Evolutionary conservation across 2,329 filamentous ascomycete genomes (phyloP), one percentile per base, ranked within the genome.

Genomic region (Cyclaneusma minus): DNA sequence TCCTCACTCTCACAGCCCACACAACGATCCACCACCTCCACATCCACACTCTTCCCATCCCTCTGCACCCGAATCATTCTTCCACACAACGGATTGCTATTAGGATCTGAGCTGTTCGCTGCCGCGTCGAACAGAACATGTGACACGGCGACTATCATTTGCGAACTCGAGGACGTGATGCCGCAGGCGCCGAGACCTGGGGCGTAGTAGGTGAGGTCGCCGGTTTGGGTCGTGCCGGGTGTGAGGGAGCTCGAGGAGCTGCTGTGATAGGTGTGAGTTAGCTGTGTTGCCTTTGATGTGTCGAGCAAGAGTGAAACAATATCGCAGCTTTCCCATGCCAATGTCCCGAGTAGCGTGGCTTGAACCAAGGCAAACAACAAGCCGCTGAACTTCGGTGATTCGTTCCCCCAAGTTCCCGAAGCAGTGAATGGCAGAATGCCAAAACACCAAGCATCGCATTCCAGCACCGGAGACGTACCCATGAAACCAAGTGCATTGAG

Each of bases 141-240:
- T 2, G 73, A 75, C 1, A 87, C 60, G 1, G 80, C 67, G 18
- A 67, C 73, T 21, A 85, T 65, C 30, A 61, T 43, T 30, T 83
- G 73, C 6, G 46, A 49, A 6, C 58, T 54, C 2, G 44, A 49
- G 28, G 64, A 68, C 2, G 51, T 58, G 16, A 62, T 49, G 4
- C 79, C 80, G 44, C 81, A 87, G 1, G 78, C 71, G 8, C 80
- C 79, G 4, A 81, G 57, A 3, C 50, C 56, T 0, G 74, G 66
- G 11, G 56, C 52, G 47, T 78, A 85, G 52, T 72, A 85, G 1
- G 75, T 82, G 26, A 80, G 47, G 25, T 80, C 72, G 27, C 74
- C 76, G 4, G 53, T 60, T 2, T 59, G 54, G 7, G 56, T 54
- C 29, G 62, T 57, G 13, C 51, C 53, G 3, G 64, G 64, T 6